phyloP scores from a whole-genome alignment of 768 basidiomycete genomes.

The Trametes cinnabarina region DNA sequence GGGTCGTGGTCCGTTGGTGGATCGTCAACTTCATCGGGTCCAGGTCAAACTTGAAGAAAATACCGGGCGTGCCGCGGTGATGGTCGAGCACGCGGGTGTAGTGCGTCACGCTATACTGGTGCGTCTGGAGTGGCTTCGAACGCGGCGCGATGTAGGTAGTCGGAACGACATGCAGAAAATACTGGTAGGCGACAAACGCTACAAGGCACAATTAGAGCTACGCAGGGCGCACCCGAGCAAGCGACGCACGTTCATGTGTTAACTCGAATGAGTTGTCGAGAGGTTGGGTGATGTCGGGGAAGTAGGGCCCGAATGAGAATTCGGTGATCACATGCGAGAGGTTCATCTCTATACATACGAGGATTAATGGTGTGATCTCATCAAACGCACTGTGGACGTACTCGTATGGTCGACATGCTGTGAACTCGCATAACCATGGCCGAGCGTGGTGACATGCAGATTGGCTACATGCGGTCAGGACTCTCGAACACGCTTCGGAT shows the following conservation, averaged over 20 bases:
- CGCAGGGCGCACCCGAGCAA: background rate
- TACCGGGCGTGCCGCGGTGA: conserved; percentile 81
- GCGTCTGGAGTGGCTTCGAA: conserved; percentile 59
- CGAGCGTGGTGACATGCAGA: conserved; percentile 89
- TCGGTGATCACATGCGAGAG: conserved; percentile 95
- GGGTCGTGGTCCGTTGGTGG: conserved; percentile 81
- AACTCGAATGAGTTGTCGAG: conserved; percentile 87
- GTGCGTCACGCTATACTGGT: conserved; percentile 95
- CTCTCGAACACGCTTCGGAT: background rate
- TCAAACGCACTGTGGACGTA: conserved; percentile 40
- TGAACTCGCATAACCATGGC: conserved; percentile 88
- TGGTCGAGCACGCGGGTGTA: conserved; percentile 76
- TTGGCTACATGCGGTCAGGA: conserved; percentile 52
- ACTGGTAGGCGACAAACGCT: conserved; percentile 92
- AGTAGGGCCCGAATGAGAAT: conserved; percentile 95
- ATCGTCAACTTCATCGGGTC: conserved; percentile 87
- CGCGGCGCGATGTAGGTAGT: conserved; percentile 87
- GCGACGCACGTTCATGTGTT: conserved; percentile 59
- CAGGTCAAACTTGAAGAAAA: conserved; percentile 98
- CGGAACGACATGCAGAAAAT: conserved; percentile 93
- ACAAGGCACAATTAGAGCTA: background rate
- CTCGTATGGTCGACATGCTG: conserved; percentile 86
- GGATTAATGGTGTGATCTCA: background rate
- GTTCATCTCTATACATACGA: conserved; percentile 73
- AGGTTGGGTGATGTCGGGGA: conserved; percentile 93